A percentile compares a stretch with the other conserved stretches of the same genome.
Conservation (phyloP, 1,284 basidiomycete genomes). For the Ganoderma leucocontextum region DNA sequence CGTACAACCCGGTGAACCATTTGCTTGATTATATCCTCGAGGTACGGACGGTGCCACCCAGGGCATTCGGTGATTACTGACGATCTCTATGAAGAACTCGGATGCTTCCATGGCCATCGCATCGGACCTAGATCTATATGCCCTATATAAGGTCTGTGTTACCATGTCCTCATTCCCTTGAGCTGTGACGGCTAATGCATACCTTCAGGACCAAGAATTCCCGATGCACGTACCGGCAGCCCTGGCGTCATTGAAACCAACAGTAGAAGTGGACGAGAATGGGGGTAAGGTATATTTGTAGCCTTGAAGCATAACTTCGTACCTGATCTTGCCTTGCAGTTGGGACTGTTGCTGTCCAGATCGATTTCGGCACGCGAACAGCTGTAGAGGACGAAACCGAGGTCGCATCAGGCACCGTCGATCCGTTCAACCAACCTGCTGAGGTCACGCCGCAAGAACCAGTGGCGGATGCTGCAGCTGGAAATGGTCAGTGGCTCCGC, state of each 20-base stretch:
- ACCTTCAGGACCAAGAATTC: constrained; percentile 3
- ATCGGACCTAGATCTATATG: constrained; percentile 11
- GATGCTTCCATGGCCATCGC: constrained; percentile 1
- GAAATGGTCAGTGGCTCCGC: background rate
- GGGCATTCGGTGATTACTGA: too few species aligned
- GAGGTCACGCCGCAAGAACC: background rate
- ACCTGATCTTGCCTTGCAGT: background rate
- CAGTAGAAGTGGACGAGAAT: constrained; percentile 8
- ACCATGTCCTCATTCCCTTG: too few species aligned
- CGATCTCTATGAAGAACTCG: background rate
- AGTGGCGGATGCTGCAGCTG: too few species aligned
- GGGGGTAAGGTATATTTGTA: background rate
- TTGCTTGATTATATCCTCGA: constrained; percentile 19
- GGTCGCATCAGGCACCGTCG: background rate
- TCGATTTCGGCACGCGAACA: background rate
- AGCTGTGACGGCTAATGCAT: background rate
- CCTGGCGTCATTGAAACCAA: background rate
- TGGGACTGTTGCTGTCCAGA: background rate
- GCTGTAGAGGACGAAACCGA: background rate
- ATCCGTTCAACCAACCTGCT: background rate
- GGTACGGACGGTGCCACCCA: background rate
- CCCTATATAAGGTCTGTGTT: constrained; percentile 19
- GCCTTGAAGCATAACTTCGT: background rate
- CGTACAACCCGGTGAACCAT: constrained; percentile 15
- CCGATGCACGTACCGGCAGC: constrained; percentile 3